Evolutionary conservation across 768 basidiomycete genomes (phyloP).

Genomic region (Candolleomyces aberdarensis): DNA sequence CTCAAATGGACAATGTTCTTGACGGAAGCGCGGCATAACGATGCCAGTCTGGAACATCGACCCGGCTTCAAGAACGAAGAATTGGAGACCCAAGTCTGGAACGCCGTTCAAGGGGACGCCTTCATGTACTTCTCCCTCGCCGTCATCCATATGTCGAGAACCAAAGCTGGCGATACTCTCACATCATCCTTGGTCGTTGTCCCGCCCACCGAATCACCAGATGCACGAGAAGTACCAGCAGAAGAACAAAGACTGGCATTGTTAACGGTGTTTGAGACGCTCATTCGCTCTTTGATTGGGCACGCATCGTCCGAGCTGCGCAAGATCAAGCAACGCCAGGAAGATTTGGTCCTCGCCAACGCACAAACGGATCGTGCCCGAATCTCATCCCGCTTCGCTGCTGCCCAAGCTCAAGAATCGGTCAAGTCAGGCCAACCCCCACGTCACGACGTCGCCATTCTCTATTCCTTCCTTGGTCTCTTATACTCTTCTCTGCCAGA

Average conservation of each 20-base stretch:
- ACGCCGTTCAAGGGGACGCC: conserved; percentile 78
- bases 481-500: conserved; percentile 72
- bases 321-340: conserved; percentile 87
- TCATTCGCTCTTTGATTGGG: conserved; percentile 68
- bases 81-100: conserved; percentile 78
- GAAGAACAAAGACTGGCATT: conserved; percentile 54
- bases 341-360: conserved; percentile 72
- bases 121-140: conserved; percentile 69
- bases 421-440: conserved; percentile 41
- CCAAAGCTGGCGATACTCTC: conserved; percentile 30
- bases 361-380: conserved; percentile 63
- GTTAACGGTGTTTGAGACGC: conserved; percentile 63
- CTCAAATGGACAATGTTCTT: conserved; percentile 89
- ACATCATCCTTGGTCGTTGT: conserved; percentile 33
- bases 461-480: conserved; percentile 81
- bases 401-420: conserved; percentile 37
- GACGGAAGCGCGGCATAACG: conserved; percentile 69
- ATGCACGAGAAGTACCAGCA: conserved; percentile 42
- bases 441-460: conserved; percentile 80
- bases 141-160: conserved; percentile 54
- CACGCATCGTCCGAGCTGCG: conserved; percentile 79
- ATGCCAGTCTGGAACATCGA: conserved; percentile 59
- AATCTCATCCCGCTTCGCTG: conserved; percentile 45
- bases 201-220: conserved; percentile 38
- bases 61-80: conserved; percentile 73